These are phyloP conservation scores for Ciborinia camelliae DNA, from an alignment of 2,329 filamentous ascomycete genomes.

Conservation along the genomic window DNA sequence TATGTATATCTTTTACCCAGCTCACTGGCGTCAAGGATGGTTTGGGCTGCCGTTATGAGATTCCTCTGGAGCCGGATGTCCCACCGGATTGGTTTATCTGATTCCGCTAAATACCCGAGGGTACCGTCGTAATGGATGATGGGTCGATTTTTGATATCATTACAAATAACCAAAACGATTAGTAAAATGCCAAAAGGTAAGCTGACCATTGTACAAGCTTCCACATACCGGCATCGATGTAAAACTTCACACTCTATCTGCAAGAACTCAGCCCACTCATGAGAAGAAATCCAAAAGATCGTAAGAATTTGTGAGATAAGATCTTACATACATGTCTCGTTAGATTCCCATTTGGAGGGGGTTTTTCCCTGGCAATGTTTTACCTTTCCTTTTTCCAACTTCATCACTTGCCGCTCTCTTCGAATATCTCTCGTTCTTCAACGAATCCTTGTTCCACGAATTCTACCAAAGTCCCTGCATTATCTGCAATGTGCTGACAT, in stretches of 20 bases:
- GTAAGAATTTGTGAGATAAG: neutral
- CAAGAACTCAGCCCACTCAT: neutral
- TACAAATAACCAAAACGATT: conserved; percentile 13
- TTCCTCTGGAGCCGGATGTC: neutral
- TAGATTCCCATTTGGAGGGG: neutral
- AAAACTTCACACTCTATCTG: neutral
- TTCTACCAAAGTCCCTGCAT: neutral
- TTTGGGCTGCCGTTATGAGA: neutral
- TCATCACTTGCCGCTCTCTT: neutral
- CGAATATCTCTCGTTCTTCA: neutral
- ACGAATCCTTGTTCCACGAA: conserved; percentile 4
- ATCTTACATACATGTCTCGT: neutral
- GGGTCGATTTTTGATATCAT: neutral
- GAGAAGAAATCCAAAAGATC: neutral
- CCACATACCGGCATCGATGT: neutral
- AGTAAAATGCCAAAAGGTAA: conserved; percentile 13
- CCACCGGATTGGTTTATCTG: neutral
- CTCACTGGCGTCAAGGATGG: neutral
- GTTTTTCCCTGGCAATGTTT: neutral
- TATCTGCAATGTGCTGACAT: conserved; percentile 15
- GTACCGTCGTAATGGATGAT: neutral
- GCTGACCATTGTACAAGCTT: conserved; percentile 9
- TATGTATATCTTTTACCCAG: neutral
- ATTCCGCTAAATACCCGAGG: neutral
- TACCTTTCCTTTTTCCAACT: neutral